phyloP scores from a whole-genome alignment of 1,284 basidiomycete genomes.

The Mycosarcoma maydis region DNA sequence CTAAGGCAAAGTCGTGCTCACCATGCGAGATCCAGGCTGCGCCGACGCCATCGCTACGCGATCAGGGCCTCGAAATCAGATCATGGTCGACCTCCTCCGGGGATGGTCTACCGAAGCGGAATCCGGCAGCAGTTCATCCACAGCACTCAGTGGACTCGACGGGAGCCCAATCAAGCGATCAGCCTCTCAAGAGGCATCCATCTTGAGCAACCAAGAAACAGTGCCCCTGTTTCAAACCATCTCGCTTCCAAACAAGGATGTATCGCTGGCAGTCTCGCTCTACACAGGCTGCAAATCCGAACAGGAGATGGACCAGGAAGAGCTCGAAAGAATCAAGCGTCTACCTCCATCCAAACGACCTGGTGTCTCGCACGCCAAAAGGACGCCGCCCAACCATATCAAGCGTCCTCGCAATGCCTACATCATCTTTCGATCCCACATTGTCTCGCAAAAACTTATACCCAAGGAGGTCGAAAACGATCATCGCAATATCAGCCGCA shows the following conservation, averaged over 20 bases:
- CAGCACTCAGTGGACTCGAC: neutral
- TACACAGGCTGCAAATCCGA: constrained; percentile 5
- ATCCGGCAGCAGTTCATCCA: neutral
- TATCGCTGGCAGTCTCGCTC: constrained; percentile 1
- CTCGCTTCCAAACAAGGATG: constrained; percentile 16
- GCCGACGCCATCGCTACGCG: constrained; percentile 1
- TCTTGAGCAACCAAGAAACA: neutral
- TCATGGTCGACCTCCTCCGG: constrained; percentile 14
- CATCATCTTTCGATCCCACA: constrained; percentile 90
- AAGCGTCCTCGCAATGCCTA: constrained; percentile 93
- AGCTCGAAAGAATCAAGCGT: constrained; percentile 3
- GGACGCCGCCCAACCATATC: constrained; percentile 73
- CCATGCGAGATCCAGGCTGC: constrained; percentile 4
- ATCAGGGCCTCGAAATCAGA: neutral
- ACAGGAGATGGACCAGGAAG: neutral
- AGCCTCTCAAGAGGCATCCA: constrained; percentile 5
- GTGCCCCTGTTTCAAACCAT: constrained; percentile 16
- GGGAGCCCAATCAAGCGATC: constrained; percentile 10
- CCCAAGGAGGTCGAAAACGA: constrained; percentile 83
- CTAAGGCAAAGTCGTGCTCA: neutral
- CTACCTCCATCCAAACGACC: constrained; percentile 35
- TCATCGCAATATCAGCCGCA: constrained; percentile 76
- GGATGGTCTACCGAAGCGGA: constrained; percentile 14
- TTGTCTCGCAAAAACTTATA: constrained; percentile 80
- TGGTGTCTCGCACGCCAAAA: constrained; percentile 53